Conservation (phyloP, 257 asterid species). For the Lavandula angustifolia region DNA sequence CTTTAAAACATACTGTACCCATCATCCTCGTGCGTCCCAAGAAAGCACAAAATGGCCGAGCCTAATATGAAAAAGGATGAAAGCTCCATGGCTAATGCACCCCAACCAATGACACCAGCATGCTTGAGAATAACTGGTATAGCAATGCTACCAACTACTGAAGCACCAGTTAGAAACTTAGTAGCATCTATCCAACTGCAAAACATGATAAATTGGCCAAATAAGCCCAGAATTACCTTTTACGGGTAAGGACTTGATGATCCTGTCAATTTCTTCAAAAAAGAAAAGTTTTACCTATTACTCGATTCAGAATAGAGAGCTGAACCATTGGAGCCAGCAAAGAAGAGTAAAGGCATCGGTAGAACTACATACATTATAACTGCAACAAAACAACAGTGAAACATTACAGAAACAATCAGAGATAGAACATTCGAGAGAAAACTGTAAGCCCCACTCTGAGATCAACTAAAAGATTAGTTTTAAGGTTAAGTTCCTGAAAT, state of each 20-base stretch:
- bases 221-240: slow-evolving; percentile 26
- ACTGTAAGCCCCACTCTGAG: slow-evolving; percentile 9
- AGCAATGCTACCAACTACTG: slow-evolving; percentile 86
- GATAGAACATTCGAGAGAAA: slow-evolving; percentile 25
- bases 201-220: slow-evolving; percentile 12
- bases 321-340: slow-evolving; percentile 73
- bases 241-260: background rate
- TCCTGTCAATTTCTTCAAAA: slow-evolving; percentile 17
- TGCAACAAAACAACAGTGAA: slow-evolving; percentile 42
- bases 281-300: slow-evolving; percentile 51
- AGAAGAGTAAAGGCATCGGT: slow-evolving; percentile 92
- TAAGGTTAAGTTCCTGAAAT: slow-evolving; percentile 5
- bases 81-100: slow-evolving; percentile 91
- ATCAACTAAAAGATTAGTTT: slow-evolving; percentile 16
- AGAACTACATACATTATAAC: slow-evolving; percentile 80
- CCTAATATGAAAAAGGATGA: slow-evolving; percentile 67
- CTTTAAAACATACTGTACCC: slow-evolving; percentile 58
- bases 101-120: slow-evolving; percentile 92
- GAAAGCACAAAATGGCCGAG: slow-evolving; percentile 61
- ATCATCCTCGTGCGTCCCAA: slow-evolving; percentile 57
- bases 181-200: slow-evolving; percentile 84
- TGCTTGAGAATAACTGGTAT: slow-evolving; percentile 86
- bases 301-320: slow-evolving; percentile 65
- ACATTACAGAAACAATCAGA: slow-evolving; percentile 19
- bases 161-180: slow-evolving; percentile 86